Evolutionary conservation across 2,329 filamentous ascomycete genomes (phyloP), one percentile per base, ranked within the genome.

Genomic region (Aspergillus spinulosporus): DNA sequence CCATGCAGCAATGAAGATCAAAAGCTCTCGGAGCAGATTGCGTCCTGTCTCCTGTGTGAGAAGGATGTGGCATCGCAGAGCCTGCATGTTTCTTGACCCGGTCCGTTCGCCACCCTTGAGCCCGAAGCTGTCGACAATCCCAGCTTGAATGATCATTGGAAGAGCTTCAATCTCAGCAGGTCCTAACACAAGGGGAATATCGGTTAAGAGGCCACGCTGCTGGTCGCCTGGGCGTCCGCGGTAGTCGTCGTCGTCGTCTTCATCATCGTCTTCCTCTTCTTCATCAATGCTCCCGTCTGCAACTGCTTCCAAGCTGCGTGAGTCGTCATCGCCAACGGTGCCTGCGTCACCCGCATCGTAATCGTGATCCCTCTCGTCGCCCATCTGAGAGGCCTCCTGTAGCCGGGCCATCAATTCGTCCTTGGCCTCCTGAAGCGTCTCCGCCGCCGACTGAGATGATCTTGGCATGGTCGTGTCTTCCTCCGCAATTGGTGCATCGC

Each of bases 1-100:
- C 93, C 93, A 97, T 6, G 96, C 92, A 4, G 93, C 93, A 60
- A 97, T 96, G 71, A 97, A 97, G 57, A 97, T 95, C 44, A 97
- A 80, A 67, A 97, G 84, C 72, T 97, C 93, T 54, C 93, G 83
- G 1, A 97, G 80, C 3, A 97, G 80, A 68, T 95, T 96, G 64
- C 92, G 87, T 2, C 93, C 93, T 60, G 91, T 95, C 68, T 96
- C 92, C 58, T 96, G 85, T 0, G 92, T 92, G 42, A 97, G 79
- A 49, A 97, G 84, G 68, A 97, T 89, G 68, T 95, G 89, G 67
- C 92, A 97, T 21, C 93, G 82, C 1, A 93, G 90, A 59, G 92
- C 90, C 72, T 97, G 92, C 75, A 96, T 86, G 68, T 93, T 96
- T 68, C 91, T 77, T 2, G 81, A 75, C 7, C 81, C 82, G 59